Percentiles rank a stretch among this genome's conserved stretches.
These are phyloP conservation scores for Aspergillus hiratsukae DNA, from an alignment of 2,329 filamentous ascomycete genomes.

Conservation along the genomic window DNA sequence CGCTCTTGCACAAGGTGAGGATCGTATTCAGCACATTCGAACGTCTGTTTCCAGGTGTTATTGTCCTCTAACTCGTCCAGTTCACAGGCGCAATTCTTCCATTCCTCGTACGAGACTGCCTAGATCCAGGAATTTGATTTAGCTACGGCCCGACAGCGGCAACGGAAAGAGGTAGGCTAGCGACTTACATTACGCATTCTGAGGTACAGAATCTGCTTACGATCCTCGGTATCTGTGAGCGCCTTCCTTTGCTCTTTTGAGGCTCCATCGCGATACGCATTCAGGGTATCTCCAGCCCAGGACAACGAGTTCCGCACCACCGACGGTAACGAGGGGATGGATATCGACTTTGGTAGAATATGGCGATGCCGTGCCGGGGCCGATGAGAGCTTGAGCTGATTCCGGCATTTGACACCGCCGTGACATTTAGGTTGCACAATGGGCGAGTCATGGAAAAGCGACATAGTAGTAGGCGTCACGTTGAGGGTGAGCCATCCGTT, in stretches of 20 bases:
- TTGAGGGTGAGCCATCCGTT: slow-evolving; percentile 22
- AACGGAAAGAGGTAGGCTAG: not conserved
- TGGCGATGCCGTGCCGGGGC: slow-evolving; percentile 7
- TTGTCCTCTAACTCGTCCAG: slow-evolving; percentile 77
- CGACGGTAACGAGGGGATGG: slow-evolving; percentile 30
- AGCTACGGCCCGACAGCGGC: not conserved
- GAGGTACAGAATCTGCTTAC: slow-evolving; percentile 59
- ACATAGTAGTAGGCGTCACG: slow-evolving; percentile 25
- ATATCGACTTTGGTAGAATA: slow-evolving; percentile 23
- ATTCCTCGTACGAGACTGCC: slow-evolving; percentile 66
- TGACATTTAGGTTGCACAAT: slow-evolving; percentile 27
- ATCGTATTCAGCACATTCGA: slow-evolving; percentile 67
- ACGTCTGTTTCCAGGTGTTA: slow-evolving; percentile 71
- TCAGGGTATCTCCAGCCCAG: slow-evolving; percentile 32
- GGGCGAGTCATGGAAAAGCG: slow-evolving; percentile 28
- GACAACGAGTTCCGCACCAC: slow-evolving; percentile 30
- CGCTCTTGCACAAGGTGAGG: slow-evolving; percentile 63
- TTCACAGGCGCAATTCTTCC: slow-evolving; percentile 69
- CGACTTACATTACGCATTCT: slow-evolving; percentile 61
- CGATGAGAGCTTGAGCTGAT: slow-evolving; percentile 4
- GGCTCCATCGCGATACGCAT: slow-evolving; percentile 50
- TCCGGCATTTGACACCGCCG: slow-evolving; percentile 15
- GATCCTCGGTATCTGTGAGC: slow-evolving; percentile 49
- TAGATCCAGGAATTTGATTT: slow-evolving; percentile 29
- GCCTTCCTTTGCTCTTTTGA: slow-evolving; percentile 49